A percentile compares a stretch with the other conserved stretches of the same genome.
Conservation (phyloP, 768 basidiomycete genomes). For the Mycena olivaceomarginata region DNA sequence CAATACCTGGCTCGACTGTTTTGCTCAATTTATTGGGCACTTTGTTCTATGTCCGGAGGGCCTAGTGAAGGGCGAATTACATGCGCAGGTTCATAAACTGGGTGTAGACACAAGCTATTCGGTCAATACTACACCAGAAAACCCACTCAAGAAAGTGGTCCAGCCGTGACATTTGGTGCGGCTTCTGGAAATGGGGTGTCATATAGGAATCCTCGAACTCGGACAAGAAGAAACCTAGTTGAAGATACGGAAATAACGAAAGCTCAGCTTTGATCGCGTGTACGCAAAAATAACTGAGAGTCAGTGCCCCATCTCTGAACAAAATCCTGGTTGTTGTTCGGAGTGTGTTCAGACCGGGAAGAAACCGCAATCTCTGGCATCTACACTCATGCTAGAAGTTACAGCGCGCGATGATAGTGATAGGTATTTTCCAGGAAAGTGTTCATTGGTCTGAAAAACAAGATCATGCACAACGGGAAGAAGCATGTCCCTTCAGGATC, state of each 20-base stretch:
- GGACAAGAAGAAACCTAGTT: constrained; percentile 3
- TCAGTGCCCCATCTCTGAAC: constrained; percentile 6
- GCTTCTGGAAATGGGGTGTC: constrained; percentile 13
- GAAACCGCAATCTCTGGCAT: constrained; percentile 4
- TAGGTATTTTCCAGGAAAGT: constrained; percentile 6
- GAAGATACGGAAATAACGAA: not conserved
- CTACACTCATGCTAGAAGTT: constrained; percentile 2
- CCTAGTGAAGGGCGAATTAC: not conserved
- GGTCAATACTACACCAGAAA: constrained; percentile 7
- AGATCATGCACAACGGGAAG: constrained; percentile 10
- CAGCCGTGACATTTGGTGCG: constrained; percentile 14
- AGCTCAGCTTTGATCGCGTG: constrained; percentile 1
- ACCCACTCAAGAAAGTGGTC: constrained; percentile 13
- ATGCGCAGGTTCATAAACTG: constrained; percentile 1
- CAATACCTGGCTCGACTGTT: constrained; percentile 10
- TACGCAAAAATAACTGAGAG: constrained; percentile 6
- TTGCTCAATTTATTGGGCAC: constrained; percentile 14
- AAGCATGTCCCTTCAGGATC: constrained; percentile 7
- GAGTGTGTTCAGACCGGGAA: constrained; percentile 10
- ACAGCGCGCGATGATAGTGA: constrained; percentile 6
- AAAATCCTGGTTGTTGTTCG: constrained; percentile 10
- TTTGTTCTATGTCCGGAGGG: constrained; percentile 8
- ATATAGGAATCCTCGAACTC: constrained; percentile 6
- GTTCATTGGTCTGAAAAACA: constrained; percentile 10
- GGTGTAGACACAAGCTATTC: not conserved